These are phyloP conservation scores for Elymus sibiricus DNA, from an alignment of 176 grass and related monocot species.

Conservation along the genomic window DNA sequence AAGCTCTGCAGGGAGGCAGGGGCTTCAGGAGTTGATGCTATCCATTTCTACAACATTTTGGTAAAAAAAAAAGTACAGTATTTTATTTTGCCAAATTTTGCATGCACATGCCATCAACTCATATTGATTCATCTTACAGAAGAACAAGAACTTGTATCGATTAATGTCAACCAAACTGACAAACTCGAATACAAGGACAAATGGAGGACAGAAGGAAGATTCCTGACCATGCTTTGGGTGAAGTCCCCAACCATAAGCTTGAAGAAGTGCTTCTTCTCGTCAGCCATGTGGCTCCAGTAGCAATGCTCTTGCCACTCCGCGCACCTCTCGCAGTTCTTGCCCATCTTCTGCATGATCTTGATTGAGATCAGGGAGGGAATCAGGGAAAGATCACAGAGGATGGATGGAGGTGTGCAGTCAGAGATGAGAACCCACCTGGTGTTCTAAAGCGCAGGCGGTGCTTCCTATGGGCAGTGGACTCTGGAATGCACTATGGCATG, in stretches of 20 bases:
- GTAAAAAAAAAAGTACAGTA: not conserved
- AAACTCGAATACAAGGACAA: not conserved
- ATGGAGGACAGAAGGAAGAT: not conserved
- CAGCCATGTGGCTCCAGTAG: conserved; percentile 49
- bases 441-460: not conserved
- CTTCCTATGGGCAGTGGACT: not conserved
- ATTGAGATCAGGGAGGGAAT: not conserved
- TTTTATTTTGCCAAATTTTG: not conserved
- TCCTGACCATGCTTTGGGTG: conserved; percentile 33
- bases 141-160: not conserved
- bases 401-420: not conserved
- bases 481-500: not conserved
- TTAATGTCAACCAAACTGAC: not conserved
- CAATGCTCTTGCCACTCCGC: conserved; percentile 38
- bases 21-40: not conserved
- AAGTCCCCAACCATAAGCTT: conserved; percentile 37
- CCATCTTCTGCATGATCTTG: not conserved
- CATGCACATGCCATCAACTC: too few species aligned
- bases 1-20: not conserved
- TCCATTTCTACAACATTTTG: too few species aligned
- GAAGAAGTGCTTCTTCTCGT: conserved; percentile 46
- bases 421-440: not conserved
- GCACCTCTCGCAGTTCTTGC: conserved; percentile 10
- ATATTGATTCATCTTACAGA: not conserved
- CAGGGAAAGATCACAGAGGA: not conserved